A percentile compares a stretch with the other conserved stretches of the same genome.
phyloP scores from a whole-genome alignment of 1,284 basidiomycete genomes.

The Tausonia pullulans region DNA sequence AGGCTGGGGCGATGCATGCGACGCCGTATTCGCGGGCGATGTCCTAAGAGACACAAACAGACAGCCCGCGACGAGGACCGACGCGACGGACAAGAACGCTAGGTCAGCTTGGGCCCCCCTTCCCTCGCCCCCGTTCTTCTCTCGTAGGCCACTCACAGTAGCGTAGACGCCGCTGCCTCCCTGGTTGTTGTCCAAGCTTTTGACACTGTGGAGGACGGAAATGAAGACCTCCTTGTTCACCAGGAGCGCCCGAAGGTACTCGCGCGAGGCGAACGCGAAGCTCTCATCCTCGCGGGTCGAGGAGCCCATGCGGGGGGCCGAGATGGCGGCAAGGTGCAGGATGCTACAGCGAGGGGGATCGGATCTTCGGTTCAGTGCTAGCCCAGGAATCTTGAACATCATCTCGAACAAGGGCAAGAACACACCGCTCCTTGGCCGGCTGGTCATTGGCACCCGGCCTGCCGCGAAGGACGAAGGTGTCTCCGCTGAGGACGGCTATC shows the following conservation, averaged over 20 bases:
- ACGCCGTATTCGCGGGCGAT: constrained; percentile 32
- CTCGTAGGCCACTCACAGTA: no score
- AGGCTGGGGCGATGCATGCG: constrained; percentile 31
- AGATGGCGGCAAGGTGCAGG: constrained; percentile 71
- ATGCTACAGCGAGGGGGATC: constrained; percentile 42
- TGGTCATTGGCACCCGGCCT: constrained; percentile 53
- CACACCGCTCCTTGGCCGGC: constrained; percentile 72
- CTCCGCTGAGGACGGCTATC: constrained; percentile 2
- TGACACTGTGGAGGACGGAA: constrained; percentile 31
- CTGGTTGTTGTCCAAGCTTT: constrained; percentile 5
- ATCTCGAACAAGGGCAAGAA: constrained; percentile 12
- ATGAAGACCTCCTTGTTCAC: constrained; percentile 69
- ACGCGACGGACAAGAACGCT: background rate
- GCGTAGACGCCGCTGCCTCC: background rate
- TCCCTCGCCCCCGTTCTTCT: no score
- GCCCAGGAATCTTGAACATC: constrained; percentile 2
- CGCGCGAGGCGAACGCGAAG: constrained; percentile 85
- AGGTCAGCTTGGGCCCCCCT: no score
- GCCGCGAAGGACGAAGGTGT: constrained; percentile 3
- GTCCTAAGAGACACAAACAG: constrained; percentile 3
- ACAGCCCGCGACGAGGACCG: background rate
- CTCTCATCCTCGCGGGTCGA: constrained; percentile 77
- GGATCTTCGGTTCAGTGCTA: constrained; percentile 11
- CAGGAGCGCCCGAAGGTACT: constrained; percentile 70
- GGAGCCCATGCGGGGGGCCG: constrained; percentile 53